Evolutionary conservation across 176 grass and related monocot genomes (phyloP).

Genomic region (Oryza longistaminata): DNA sequence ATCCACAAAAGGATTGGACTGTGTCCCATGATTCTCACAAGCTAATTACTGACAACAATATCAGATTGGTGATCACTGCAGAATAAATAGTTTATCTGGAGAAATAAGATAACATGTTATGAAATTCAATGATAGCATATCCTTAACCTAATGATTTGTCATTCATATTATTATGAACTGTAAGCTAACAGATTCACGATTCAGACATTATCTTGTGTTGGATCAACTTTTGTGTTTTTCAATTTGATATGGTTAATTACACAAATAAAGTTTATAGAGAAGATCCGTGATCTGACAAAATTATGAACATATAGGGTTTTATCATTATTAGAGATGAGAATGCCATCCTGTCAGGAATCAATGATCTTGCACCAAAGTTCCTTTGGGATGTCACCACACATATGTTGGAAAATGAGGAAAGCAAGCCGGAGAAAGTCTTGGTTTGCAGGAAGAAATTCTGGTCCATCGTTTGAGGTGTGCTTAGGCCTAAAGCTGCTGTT

Average conservation of each 20-base stretch:
- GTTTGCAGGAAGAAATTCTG: conserved; percentile 95
- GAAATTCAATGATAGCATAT: background rate
- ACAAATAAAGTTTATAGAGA: background rate
- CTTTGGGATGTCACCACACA: conserved; percentile 80
- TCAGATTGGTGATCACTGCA: background rate
- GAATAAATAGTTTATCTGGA: conserved; percentile 12
- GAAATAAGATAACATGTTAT: background rate
- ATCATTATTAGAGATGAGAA: conserved; percentile 87
- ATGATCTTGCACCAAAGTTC: conserved; percentile 78
- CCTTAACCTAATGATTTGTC: background rate
- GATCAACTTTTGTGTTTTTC: background rate
- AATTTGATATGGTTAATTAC: conserved; percentile 9
- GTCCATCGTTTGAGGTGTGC: conserved; percentile 67
- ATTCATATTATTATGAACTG: background rate
- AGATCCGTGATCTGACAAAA: conserved; percentile 20
- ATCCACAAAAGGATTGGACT: background rate
- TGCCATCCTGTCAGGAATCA: conserved; percentile 65
- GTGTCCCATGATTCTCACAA: conserved; percentile 14
- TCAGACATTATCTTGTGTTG: background rate
- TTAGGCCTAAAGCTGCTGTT: background rate
- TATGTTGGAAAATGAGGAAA: conserved; percentile 65
- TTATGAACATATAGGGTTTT: conserved; percentile 60
- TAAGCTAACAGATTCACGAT: background rate
- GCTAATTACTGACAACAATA: background rate
- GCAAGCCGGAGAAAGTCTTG: conserved; percentile 52